These are phyloP conservation scores for Canavalia ensiformis DNA, from an alignment of 306 rosid species.

Conservation along the genomic window DNA sequence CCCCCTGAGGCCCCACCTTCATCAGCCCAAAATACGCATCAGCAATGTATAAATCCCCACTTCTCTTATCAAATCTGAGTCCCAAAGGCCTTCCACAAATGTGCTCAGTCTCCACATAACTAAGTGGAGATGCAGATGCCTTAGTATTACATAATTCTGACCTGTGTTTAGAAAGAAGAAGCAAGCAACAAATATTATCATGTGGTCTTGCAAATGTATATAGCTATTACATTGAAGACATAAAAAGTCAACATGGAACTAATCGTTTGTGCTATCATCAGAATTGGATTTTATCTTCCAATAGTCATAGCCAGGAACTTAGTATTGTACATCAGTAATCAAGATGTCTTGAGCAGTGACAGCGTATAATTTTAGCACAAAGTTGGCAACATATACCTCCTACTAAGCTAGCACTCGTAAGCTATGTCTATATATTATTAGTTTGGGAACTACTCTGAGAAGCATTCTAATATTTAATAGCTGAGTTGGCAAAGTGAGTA, in stretches of 20 bases:
- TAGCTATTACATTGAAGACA: background rate
- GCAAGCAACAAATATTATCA: constrained; percentile 25
- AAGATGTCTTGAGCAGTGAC: background rate
- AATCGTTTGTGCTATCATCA: background rate
- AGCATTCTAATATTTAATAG: background rate
- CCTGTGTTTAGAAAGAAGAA: constrained; percentile 58
- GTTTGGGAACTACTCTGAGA: too few relatives aligned
- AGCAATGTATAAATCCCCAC: constrained; percentile 88
- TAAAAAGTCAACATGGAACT: background rate
- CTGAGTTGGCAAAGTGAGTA: constrained; percentile 2
- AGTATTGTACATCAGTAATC: background rate
- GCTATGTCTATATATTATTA: background rate
- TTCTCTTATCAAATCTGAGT: constrained; percentile 86
- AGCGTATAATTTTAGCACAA: background rate
- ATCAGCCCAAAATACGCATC: constrained; percentile 89
- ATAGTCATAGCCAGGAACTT: background rate
- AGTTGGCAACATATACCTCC: background rate
- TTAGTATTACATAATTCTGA: constrained; percentile 78
- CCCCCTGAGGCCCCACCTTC: constrained; percentile 94
- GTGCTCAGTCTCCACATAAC: constrained; percentile 78
- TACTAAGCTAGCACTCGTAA: constrained; percentile 1
- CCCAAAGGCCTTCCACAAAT: constrained; percentile 96
- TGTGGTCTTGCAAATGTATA: background rate
- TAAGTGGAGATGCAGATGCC: constrained; percentile 59
- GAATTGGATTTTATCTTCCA: constrained; percentile 13